Percentiles rank a stretch among this genome's conserved stretches.
phyloP scores from a whole-genome alignment of 768 basidiomycete species.

The Boletus bicolor region DNA sequence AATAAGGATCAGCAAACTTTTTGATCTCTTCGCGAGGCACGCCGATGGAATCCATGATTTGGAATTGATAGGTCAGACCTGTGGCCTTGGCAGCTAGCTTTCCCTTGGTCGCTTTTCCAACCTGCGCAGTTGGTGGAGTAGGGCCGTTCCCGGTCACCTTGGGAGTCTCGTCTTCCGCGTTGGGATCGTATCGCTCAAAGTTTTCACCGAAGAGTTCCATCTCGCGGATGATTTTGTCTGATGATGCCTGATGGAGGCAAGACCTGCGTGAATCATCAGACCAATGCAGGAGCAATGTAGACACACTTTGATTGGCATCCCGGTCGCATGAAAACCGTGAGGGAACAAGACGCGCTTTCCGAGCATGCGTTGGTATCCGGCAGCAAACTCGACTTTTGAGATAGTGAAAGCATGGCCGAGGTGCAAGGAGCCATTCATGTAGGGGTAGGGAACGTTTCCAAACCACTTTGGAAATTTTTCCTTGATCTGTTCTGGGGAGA shows the following conservation, averaged over 20 bases:
- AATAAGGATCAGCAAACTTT: conserved; percentile 90
- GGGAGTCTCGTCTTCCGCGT: conserved; percentile 44
- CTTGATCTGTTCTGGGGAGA: conserved; percentile 62
- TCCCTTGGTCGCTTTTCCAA: conserved; percentile 90
- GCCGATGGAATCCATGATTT: conserved; percentile 94
- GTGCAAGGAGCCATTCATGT: conserved; percentile 98
- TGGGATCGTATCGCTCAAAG: conserved; percentile 58
- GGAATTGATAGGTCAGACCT: conserved; percentile 95
- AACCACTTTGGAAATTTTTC: conserved; percentile 94
- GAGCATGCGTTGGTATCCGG: conserved; percentile 92
- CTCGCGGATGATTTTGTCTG: conserved; percentile 96
- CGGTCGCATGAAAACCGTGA: conserved; percentile 97
- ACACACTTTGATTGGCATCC: conserved; percentile 97
- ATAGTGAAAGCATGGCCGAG: conserved; percentile 98
- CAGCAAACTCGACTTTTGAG: conserved; percentile 95
- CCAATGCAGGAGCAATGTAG: background rate
- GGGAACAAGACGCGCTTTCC: conserved; percentile 95
- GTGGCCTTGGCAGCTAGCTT: conserved; percentile 92
- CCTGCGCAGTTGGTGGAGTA: conserved; percentile 44
- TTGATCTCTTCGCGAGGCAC: conserved; percentile 89
- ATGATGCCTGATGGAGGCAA: conserved; percentile 63
- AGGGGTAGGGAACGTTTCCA: conserved; percentile 93
- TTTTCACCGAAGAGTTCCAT: conserved; percentile 93
- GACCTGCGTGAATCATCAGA: background rate
- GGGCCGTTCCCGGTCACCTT: conserved; percentile 41